These are phyloP conservation scores for Arachis hypogaea DNA, from an alignment of 306 rosid genomes.

Conservation along the genomic window DNA sequence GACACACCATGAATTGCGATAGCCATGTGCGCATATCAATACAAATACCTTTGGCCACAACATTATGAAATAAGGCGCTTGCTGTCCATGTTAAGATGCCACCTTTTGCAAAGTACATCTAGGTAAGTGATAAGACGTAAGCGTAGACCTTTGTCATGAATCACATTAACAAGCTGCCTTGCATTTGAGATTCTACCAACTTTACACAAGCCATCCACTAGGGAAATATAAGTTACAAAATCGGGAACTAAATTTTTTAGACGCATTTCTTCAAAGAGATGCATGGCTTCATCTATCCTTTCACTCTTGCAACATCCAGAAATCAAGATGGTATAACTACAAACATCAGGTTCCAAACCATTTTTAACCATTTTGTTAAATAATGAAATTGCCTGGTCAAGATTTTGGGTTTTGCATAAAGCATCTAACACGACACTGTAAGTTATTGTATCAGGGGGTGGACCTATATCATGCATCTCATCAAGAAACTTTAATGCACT, in stretches of 20 bases:
- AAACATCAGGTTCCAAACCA: constrained; percentile 31
- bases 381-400: constrained; percentile 28
- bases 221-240: constrained; percentile 12
- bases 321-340: constrained; percentile 36
- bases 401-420: constrained; percentile 31
- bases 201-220: constrained; percentile 30
- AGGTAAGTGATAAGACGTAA: constrained; percentile 11
- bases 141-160: not conserved
- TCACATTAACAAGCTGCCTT: constrained; percentile 26
- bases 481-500: constrained; percentile 20
- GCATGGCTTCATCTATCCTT: constrained; percentile 19
- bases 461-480: constrained; percentile 22
- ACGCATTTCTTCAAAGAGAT: constrained; percentile 28
- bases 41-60: constrained; percentile 2
- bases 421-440: constrained; percentile 36
- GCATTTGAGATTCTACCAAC: constrained; percentile 28
- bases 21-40: not conserved
- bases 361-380: constrained; percentile 26
- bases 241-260: constrained; percentile 25
- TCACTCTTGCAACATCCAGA: constrained; percentile 29
- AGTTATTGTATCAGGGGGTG: constrained; percentile 12
- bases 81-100: not conserved
- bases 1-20: no score
- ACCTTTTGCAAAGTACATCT: constrained; percentile 4
- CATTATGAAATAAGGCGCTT: constrained; percentile 19